Evolutionary conservation across 495 filamentous ascomycete genomes (phyloP), one percentile per base, ranked within the genome.

Genomic region (Bryoglossum gracile): DNA sequence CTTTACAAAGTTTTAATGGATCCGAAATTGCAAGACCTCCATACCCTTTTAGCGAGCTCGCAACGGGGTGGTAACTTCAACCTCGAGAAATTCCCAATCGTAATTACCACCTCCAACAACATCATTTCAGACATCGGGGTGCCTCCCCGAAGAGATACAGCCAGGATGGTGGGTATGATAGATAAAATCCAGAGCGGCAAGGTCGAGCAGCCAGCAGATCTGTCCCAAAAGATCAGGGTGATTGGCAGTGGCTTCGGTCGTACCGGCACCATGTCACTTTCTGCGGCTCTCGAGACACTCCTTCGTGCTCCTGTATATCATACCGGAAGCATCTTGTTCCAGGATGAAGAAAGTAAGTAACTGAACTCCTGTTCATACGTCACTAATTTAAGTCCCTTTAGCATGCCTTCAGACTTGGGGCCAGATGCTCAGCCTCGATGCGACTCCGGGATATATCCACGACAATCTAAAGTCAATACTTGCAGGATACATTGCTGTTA

Each of bases 221-320:
- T 6, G 26, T 6, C 26, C 26, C 26, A 13, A 30, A 30, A 30
- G 13, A 6, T 30, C 6, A 30, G 26, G 26, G 26, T 30, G 6
- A 30, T 30, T 30, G 26, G 26, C 9, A 32, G 30, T 46, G 68
- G 72, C 4, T 72, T 69, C 4, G 68, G 71, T n/a, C 67, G 72
- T 26, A 75, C 74, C 1, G 74, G 71, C n/a, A 74, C 72, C 5
- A 65, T 72, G 1, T 72, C 70, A 17, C 70, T 73, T 57, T 67
- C 64, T 40, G 36, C 57, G 11, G 74, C 72, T n/a, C 40, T 77
- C 3, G 57, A 60, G 26, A 70, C 65, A 44, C 64, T 77, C 8
- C 62, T 73, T 13, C 53, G 69, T 4, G 65, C 63, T 1, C 61
- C 63, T 4, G 65, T 68, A 40, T 62, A 62, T 42, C 68, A 71